A percentile compares a stretch with the other conserved stretches of the same genome.
phyloP scores from a whole-genome alignment of 2,329 filamentous ascomycete genomes.

The Fusarium circinatum region DNA sequence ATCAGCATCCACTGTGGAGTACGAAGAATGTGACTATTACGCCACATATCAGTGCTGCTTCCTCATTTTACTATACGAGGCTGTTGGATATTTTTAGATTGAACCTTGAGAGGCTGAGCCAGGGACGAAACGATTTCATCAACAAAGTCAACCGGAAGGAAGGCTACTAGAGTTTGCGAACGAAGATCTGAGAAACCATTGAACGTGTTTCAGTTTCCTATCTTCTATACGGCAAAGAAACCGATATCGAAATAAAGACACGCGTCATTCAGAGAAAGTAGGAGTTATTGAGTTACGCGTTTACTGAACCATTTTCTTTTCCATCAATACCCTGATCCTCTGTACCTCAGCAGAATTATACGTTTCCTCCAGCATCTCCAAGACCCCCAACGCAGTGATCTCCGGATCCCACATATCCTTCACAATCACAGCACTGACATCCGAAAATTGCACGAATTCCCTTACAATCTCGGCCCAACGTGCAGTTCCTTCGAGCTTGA shows the following conservation, averaged over 20 bases:
- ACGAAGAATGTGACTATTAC: slow-evolving; percentile 74
- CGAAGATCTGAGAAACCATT: background rate
- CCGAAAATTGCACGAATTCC: background rate
- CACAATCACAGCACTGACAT: background rate
- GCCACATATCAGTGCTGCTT: slow-evolving; percentile 59
- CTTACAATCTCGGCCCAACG: slow-evolving; percentile 1
- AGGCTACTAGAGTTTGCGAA: slow-evolving; percentile 41
- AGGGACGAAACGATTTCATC: slow-evolving; percentile 51
- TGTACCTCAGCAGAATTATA: background rate
- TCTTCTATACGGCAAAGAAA: background rate
- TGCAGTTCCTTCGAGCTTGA: background rate
- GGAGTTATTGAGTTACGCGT: background rate
- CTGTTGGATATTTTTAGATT: slow-evolving; percentile 55
- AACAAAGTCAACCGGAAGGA: slow-evolving; percentile 54
- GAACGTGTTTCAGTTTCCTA: background rate
- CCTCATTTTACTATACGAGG: slow-evolving; percentile 53
- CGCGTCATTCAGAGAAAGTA: background rate
- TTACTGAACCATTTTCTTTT: background rate
- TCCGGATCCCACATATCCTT: slow-evolving; percentile 13
- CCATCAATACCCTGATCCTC: background rate
- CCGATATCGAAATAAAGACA: background rate
- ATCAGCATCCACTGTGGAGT: slow-evolving; percentile 74
- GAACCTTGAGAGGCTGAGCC: slow-evolving; percentile 53
- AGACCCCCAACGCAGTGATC: background rate
- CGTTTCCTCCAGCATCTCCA: slow-evolving; percentile 2